phyloP scores from a whole-genome alignment of 1,284 basidiomycete species.

The Cerrena zonata region DNA sequence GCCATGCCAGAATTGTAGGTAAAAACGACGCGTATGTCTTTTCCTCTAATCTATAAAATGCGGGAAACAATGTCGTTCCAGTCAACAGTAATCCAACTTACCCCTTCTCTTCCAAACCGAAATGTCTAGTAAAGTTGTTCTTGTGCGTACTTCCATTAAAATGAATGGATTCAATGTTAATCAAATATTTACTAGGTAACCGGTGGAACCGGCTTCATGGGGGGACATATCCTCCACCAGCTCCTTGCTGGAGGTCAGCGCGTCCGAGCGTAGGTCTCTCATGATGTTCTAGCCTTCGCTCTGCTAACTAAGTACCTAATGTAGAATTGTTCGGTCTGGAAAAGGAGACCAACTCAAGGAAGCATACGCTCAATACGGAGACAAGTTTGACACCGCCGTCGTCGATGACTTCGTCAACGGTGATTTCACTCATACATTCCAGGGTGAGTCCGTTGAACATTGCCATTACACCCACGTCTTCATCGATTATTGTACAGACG shows the following conservation, averaged over 20 bases:
- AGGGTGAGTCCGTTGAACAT: conserved; percentile 21
- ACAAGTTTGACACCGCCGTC: conserved; percentile 17
- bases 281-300: neutral
- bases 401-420: conserved; percentile 20
- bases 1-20: no score
- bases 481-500: conserved; percentile 11
- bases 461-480: neutral
- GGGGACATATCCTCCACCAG: conserved; percentile 20
- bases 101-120: no score
- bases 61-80: no score
- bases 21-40: no score
- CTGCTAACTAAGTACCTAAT: neutral
- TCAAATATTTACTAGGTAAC: no score
- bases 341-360: conserved; percentile 12
- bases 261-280: conserved; percentile 20
- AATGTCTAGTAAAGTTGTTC: no score
- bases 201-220: conserved; percentile 22
- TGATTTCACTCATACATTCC: conserved; percentile 20
- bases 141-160: no score
- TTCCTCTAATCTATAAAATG: no score
- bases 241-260: conserved; percentile 18
- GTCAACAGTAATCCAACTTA: no score
- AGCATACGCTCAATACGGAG: conserved; percentile 12
- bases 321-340: conserved; percentile 12
- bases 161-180: no score